A percentile compares a stretch with the other conserved stretches of the same genome.
Evolutionary conservation across 2,329 filamentous ascomycete species (phyloP).

Genomic region (Didymella glomerata): DNA sequence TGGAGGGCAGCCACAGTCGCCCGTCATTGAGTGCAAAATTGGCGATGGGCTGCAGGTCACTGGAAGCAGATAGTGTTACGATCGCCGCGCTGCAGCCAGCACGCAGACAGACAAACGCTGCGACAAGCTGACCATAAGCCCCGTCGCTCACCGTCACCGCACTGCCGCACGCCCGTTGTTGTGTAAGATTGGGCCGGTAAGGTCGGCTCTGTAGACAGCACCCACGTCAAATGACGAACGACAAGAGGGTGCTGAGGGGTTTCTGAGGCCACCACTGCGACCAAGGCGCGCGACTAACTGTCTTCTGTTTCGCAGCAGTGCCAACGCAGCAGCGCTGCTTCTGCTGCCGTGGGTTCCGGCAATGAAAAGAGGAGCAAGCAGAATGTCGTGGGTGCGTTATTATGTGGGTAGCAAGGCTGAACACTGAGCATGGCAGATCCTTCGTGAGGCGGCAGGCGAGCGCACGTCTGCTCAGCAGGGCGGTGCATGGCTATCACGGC

Average conservation of each 20-base stretch:
- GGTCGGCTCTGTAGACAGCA: constrained; percentile 22
- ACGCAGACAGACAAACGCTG: neutral
- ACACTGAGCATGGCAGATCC: constrained; percentile 16
- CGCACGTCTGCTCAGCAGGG: constrained; percentile 22
- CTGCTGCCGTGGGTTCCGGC: constrained; percentile 16
- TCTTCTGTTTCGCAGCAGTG: constrained; percentile 31
- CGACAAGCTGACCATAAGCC: constrained; percentile 6
- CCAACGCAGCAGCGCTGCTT: constrained; percentile 20
- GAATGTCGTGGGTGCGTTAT: constrained; percentile 9
- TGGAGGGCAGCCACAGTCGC: constrained; percentile 30
- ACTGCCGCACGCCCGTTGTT: constrained; percentile 17
- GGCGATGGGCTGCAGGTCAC: constrained; percentile 25
- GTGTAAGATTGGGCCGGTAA: constrained; percentile 27
- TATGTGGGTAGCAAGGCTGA: constrained; percentile 19
- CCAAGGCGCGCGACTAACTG: constrained; percentile 20
- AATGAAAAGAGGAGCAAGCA: constrained; percentile 7
- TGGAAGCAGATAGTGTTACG: constrained; percentile 20
- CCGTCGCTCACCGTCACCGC: constrained; percentile 4
- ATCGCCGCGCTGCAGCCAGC: constrained; percentile 24
- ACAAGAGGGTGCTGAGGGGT: constrained; percentile 18
- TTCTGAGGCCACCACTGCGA: constrained; percentile 23
- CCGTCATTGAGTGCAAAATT: constrained; percentile 9
- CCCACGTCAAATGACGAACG: constrained; percentile 27
- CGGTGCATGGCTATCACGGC: constrained; percentile 24
- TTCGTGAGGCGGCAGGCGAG: constrained; percentile 1